phyloP scores from a whole-genome alignment of 495 filamentous ascomycete species.

The Penicillium alfredii region DNA sequence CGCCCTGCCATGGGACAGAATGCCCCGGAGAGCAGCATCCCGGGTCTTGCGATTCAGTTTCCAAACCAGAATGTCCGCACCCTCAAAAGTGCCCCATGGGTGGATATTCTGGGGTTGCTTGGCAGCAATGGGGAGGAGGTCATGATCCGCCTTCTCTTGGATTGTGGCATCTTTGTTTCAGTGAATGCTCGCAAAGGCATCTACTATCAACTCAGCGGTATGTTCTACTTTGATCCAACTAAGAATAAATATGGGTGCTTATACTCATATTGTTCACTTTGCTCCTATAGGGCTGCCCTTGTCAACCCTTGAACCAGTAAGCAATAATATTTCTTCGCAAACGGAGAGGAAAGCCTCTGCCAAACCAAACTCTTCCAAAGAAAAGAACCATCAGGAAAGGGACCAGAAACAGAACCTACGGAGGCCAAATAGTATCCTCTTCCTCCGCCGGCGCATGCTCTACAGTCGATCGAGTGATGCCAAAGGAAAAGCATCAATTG shows the following conservation, averaged over 20 bases:
- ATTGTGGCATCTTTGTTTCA: constrained; percentile 71
- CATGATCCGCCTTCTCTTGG: constrained; percentile 73
- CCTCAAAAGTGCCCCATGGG: constrained; percentile 69
- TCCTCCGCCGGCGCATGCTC: constrained; percentile 79
- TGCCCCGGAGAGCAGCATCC: constrained; percentile 39
- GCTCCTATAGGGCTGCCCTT: constrained; percentile 39
- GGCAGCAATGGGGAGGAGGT: constrained; percentile 72
- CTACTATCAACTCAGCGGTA: constrained; percentile 75
- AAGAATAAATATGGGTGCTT: no score
- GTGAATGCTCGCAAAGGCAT: constrained; percentile 55
- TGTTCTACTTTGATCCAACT: constrained; percentile 13
- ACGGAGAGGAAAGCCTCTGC: background rate
- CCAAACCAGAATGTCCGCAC: constrained; percentile 64
- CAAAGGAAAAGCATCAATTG: constrained; percentile 61
- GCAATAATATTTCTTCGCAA: background rate
- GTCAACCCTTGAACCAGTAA: constrained; percentile 34
- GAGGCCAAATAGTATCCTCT: constrained; percentile 57
- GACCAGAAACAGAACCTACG: constrained; percentile 1
- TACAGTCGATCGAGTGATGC: constrained; percentile 69
- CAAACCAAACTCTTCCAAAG: background rate
- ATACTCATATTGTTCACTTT: no score
- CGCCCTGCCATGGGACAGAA: constrained; percentile 28
- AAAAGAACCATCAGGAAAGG: background rate
- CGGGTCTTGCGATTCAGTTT: constrained; percentile 48
- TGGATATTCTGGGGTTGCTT: constrained; percentile 60